Percentiles rank a stretch among this genome's conserved stretches.
phyloP scores from a whole-genome alignment of 768 basidiomycete species.

The Baorangia bicolor region DNA sequence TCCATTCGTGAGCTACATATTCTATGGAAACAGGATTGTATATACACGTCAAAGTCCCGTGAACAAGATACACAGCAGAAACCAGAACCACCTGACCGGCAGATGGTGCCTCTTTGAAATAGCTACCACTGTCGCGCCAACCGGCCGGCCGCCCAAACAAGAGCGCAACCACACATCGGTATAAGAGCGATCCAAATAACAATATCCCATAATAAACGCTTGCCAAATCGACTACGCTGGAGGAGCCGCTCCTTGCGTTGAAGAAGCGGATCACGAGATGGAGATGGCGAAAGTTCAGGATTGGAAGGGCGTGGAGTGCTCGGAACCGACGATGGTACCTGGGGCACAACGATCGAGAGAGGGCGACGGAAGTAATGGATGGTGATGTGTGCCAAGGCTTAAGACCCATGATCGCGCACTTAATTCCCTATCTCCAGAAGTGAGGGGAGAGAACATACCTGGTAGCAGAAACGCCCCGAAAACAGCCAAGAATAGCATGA shows the following conservation, averaged over 20 bases:
- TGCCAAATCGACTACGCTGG: constrained; percentile 69
- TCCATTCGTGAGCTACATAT: neutral
- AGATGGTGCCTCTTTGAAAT: neutral
- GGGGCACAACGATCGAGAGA: constrained; percentile 78
- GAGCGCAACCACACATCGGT: constrained; percentile 54
- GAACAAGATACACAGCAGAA: neutral
- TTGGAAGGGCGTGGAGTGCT: constrained; percentile 20
- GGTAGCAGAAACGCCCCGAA: constrained; percentile 62
- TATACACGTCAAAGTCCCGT: constrained; percentile 3
- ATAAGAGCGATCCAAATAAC: constrained; percentile 74
- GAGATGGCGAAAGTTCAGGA: constrained; percentile 21
- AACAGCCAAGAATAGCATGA: constrained; percentile 50
- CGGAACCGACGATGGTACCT: constrained; percentile 31
- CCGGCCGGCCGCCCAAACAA: constrained; percentile 58
- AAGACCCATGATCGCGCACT: neutral
- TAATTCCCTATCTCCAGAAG: neutral
- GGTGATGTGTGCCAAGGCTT: constrained; percentile 74
- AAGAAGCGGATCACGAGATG: constrained; percentile 65
- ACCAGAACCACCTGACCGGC: constrained; percentile 7
- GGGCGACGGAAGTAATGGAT: constrained; percentile 85
- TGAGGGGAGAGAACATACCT: constrained; percentile 35
- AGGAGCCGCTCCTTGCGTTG: constrained; percentile 84
- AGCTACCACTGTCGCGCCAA: constrained; percentile 52
- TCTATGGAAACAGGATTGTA: neutral
- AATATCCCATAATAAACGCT: constrained; percentile 81